These are phyloP conservation scores for Atkinsonella hypoxylon DNA, from an alignment of 2,329 filamentous ascomycete species.

Conservation along the genomic window DNA sequence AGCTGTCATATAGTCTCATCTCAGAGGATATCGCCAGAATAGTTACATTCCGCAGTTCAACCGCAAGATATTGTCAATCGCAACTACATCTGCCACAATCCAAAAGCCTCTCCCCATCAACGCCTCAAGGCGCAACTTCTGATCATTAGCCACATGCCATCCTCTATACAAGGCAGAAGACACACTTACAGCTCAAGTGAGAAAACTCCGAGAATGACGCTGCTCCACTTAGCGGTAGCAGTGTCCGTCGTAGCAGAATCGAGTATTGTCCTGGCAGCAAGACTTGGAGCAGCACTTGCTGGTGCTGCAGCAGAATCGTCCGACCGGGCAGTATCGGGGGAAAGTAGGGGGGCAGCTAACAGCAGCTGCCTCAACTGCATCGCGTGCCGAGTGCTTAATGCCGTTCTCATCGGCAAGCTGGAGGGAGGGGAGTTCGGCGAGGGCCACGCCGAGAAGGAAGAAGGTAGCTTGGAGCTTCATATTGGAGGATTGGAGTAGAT, in stretches of 20 bases:
- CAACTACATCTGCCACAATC: neutral
- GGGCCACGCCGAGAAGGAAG: conserved; percentile 1
- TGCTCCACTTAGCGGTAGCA: conserved; percentile 5
- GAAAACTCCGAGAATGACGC: neutral
- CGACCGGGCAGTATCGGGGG: conserved; percentile 5
- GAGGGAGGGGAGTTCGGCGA: conserved; percentile 2
- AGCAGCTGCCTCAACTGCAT: neutral
- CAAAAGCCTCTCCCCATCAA: neutral
- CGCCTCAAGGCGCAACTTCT: neutral
- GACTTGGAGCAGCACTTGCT: conserved; percentile 7
- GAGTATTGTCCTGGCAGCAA: conserved; percentile 5
- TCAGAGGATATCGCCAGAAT: too few species aligned
- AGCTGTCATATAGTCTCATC: too few species aligned
- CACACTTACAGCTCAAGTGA: neutral
- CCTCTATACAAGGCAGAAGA: neutral
- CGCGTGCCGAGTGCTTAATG: neutral
- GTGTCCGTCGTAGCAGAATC: conserved; percentile 6
- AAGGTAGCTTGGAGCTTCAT: conserved; percentile 5
- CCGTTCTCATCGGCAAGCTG: conserved; percentile 4
- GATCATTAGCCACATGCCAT: neutral
- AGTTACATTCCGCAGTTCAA: too few species aligned
- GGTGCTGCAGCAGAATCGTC: conserved; percentile 6
- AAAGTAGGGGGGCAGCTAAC: conserved; percentile 2
- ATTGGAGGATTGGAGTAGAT: neutral
- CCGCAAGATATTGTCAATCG: too few species aligned